A percentile compares a stretch with the other conserved stretches of the same genome.
phyloP scores from a whole-genome alignment of 139 green algal genomes.

The Pleodorina starrii region DNA sequence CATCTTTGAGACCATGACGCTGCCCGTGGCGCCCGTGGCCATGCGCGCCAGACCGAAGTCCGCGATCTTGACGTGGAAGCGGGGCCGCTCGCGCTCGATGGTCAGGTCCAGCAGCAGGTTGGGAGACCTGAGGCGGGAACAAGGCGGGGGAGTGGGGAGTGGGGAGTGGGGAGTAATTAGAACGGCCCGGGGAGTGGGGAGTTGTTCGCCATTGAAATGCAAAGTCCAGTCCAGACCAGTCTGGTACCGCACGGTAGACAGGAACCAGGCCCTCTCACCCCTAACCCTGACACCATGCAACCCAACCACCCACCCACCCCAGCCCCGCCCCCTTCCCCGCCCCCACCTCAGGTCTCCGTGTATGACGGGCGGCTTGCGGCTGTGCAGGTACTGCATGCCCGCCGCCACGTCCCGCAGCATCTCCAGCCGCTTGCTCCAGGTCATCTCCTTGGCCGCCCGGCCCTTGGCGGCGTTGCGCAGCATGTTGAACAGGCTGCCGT shows the following conservation, averaged over 20 bases:
- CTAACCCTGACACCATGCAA: too few relatives aligned
- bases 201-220: too few relatives aligned
- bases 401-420: constrained; percentile 68
- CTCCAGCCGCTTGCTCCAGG: constrained; percentile 66
- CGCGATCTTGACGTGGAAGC: constrained; percentile 73
- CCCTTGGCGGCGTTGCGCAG: constrained; percentile 45
- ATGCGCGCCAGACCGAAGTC: constrained; percentile 61
- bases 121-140: constrained; percentile 61
- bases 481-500: constrained; percentile 77
- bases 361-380: constrained; percentile 81
- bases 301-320: too few relatives aligned
- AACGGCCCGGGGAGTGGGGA: too few relatives aligned
- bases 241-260: too few relatives aligned
- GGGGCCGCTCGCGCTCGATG: constrained; percentile 64
- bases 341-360: constrained; percentile 87
- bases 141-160: too few relatives aligned
- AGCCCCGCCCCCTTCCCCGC: too few relatives aligned
- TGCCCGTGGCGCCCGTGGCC: not conserved
- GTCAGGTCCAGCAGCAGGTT: constrained; percentile 77
- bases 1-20: constrained; percentile 57
- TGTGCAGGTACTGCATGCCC: constrained; percentile 91
- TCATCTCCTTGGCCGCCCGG: constrained; percentile 49
- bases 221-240: too few relatives aligned
- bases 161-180: too few relatives aligned
- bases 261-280: too few relatives aligned